phyloP scores from a whole-genome alignment of 176 grass and related monocot species.

The Puya raimondii region DNA sequence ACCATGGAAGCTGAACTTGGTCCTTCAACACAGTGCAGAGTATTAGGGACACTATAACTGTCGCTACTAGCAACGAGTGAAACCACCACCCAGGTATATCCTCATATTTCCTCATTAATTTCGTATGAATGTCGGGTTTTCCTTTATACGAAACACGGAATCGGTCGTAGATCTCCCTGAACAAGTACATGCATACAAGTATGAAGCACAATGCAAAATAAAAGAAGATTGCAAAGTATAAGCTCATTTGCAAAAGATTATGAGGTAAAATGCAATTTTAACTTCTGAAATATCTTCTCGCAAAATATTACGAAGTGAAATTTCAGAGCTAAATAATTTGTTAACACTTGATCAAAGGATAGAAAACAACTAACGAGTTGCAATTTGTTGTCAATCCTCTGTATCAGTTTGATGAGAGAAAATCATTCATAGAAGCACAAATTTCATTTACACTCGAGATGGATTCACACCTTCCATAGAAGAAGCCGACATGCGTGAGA shows the following conservation, averaged over 20 bases:
- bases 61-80: constrained; percentile 28
- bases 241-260: too few species aligned
- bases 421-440: neutral
- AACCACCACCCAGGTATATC: constrained; percentile 96
- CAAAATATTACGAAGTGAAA: too few species aligned
- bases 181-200: neutral
- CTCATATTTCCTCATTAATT: constrained; percentile 63
- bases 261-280: too few species aligned
- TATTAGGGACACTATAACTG: constrained; percentile 26
- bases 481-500: constrained; percentile 50
- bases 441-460: neutral
- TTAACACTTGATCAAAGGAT: neutral
- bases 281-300: too few species aligned
- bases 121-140: constrained; percentile 77
- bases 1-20: constrained; percentile 88
- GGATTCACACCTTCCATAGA: constrained; percentile 57
- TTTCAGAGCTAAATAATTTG: too few species aligned
- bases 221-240: too few species aligned
- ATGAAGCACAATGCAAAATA: too few species aligned
- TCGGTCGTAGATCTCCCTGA: constrained; percentile 66
- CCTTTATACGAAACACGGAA: constrained; percentile 44
- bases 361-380: neutral
- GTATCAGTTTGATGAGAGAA: too few species aligned
- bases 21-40: constrained; percentile 68
- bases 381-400: too few species aligned